phyloP scores from a whole-genome alignment of 495 filamentous ascomycete genomes.

The Penicillium coffeae region DNA sequence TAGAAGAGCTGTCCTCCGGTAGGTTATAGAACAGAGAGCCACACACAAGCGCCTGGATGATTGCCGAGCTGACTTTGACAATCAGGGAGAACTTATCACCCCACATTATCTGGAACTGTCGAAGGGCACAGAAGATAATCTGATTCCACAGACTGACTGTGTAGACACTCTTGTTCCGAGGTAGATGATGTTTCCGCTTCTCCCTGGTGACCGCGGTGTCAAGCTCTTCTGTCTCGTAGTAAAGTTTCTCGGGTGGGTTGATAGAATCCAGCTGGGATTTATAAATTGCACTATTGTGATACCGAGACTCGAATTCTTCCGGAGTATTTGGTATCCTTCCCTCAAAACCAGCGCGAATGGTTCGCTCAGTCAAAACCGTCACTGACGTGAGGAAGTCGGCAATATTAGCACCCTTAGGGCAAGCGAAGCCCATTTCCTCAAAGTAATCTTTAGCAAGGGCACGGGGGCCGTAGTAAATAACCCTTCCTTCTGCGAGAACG shows the following conservation, averaged over 20 bases:
- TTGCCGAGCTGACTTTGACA: slow-evolving; percentile 30
- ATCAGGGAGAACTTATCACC: slow-evolving; percentile 35
- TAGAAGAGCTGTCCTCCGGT: slow-evolving; percentile 31
- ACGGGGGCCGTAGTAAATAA: slow-evolving; percentile 72
- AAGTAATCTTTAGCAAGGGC: slow-evolving; percentile 63
- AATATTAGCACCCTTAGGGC: slow-evolving; percentile 64
- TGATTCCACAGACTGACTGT: slow-evolving; percentile 56
- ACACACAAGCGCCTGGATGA: slow-evolving; percentile 37
- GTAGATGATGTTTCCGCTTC: slow-evolving; percentile 51
- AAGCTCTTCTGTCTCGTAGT: slow-evolving; percentile 39
- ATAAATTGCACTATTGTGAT: slow-evolving; percentile 66
- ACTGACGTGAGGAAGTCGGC: slow-evolving; percentile 79
- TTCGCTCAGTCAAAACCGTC: slow-evolving; percentile 65
- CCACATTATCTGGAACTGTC: slow-evolving; percentile 38
- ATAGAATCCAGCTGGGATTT: slow-evolving; percentile 61
- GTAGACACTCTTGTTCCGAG: slow-evolving; percentile 41
- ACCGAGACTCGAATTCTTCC: slow-evolving; percentile 69
- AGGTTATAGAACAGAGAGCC: slow-evolving; percentile 43
- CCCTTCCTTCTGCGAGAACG: slow-evolving; percentile 73
- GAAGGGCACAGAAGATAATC: slow-evolving; percentile 51
- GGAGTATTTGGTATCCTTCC: slow-evolving; percentile 63
- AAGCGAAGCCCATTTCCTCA: slow-evolving; percentile 65
- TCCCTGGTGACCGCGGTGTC: slow-evolving; percentile 42
- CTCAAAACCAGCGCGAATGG: slow-evolving; percentile 62
- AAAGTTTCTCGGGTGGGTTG: slow-evolving; percentile 43